A percentile compares a stretch with the other conserved stretches of the same genome.
Evolutionary conservation across 2,329 filamentous ascomycete species (phyloP).

Genomic region (Penicillium aurantiogriseum): DNA sequence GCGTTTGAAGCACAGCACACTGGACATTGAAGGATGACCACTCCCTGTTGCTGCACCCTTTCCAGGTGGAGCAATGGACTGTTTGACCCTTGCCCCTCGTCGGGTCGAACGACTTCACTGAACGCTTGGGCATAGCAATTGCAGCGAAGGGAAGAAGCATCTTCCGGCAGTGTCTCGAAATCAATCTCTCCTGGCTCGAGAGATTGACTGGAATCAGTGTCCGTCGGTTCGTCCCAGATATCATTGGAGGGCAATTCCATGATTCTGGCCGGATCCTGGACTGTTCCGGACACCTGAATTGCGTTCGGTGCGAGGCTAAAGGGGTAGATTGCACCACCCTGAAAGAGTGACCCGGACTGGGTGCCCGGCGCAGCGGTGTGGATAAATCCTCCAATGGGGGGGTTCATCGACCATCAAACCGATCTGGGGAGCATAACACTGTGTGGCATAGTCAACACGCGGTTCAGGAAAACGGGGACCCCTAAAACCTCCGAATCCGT

Average conservation of each 20-base stretch:
- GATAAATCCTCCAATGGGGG: neutral
- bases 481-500: neutral
- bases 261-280: slow-evolving; percentile 4
- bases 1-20: slow-evolving; percentile 25
- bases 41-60: slow-evolving; percentile 28
- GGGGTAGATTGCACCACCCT: neutral
- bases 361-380: neutral
- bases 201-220: neutral
- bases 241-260: slow-evolving; percentile 10
- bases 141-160: slow-evolving; percentile 1
- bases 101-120: neutral
- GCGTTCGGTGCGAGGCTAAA: slow-evolving; percentile 2
- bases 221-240: neutral
- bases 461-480: neutral
- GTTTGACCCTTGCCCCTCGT: neutral
- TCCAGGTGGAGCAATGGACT: slow-evolving; percentile 26
- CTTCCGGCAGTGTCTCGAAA: neutral
- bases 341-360: neutral
- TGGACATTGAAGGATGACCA: slow-evolving; percentile 31
- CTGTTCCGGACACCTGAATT: slow-evolving; percentile 1
- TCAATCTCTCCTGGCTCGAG: neutral
- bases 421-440: neutral
- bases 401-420: slow-evolving; percentile 4
- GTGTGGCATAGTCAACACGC: neutral
- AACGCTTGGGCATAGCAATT: neutral